Base-by-base conservation (phyloP, 2,329 filamentous ascomycete genomes). In the Beauveria brongniartii region DNA sequence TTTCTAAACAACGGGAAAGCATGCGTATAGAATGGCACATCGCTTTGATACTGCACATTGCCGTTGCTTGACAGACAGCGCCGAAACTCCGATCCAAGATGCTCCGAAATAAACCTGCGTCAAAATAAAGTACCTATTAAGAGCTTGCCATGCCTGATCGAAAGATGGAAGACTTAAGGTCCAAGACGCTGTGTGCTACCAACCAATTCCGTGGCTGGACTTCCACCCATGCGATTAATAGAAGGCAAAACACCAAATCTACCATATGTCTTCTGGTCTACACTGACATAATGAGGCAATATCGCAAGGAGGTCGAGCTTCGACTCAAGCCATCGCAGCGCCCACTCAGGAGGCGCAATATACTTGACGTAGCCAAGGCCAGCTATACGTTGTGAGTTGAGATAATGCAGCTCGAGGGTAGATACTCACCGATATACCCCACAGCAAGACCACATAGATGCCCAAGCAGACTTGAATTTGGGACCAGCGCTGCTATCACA, bases 231-330 rank as follows among this genome's bases (percentile, higher is more conserved):
- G 20, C 74, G 70, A 59, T 73, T 71, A 46, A 68, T 78, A 1
- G 85, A 81, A 2, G 92, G 93, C 61, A 97, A 77, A 16, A 97
- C 89, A 2, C 93, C 93, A 68, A 96, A 97, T 58, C 93, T 83
- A 8, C 93, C 93, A 69, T 93, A 96, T 6, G 91, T 96, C 80
- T 96, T 97, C 74, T 96, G 92, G 70, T 97, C 93, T 18, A 97
- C 87, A 61, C 90, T 95, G 53, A 97, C 89, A 69, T 96, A 97
- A 74, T 96, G 91, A 50, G 93, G 93, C 28, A 97, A 76, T 62
- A 91, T 82, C 22, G 86, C 90, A 24, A 96, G 80, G 10, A 97
- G 80, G 69, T 96, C 94, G 63, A 97, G 77, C 71, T 93, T 95
- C 20, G 84, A 85, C 75, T 99, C 94, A 60, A 97, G 82, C 86